Evolutionary conservation across 257 asterid species (phyloP).

Genomic region (Prunella vulgaris): DNA sequence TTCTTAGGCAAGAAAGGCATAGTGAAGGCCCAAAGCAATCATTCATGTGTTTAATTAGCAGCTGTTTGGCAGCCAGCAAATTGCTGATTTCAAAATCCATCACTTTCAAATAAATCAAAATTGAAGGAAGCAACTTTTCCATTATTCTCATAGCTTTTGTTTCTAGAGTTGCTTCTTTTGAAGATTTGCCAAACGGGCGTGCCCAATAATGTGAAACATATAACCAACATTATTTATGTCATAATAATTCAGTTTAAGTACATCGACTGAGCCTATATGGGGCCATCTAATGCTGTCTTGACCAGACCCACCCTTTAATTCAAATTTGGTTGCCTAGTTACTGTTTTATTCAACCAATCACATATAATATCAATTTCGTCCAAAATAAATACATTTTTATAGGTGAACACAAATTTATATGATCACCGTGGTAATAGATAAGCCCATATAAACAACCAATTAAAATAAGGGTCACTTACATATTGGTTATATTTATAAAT

Average conservation of each 20-base stretch:
- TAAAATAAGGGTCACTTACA: no score
- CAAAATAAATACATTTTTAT: no score
- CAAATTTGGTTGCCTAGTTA: conserved; percentile 29
- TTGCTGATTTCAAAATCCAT: conserved; percentile 26
- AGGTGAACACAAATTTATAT: no score
- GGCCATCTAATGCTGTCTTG: conserved; percentile 44
- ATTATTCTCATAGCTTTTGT: conserved; percentile 21
- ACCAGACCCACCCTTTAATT: conserved; percentile 50
- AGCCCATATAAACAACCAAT: no score
- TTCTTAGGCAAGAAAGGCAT: conserved; percentile 47
- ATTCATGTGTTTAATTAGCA: background rate
- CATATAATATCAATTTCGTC: no score
- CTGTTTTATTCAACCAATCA: background rate
- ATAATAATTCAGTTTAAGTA: conserved; percentile 18
- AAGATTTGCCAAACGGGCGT: conserved; percentile 36
- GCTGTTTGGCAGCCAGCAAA: conserved; percentile 23
- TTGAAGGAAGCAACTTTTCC: conserved; percentile 21
- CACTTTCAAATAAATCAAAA: conserved; percentile 20
- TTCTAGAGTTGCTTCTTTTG: conserved; percentile 21
- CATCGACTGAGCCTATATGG: conserved; percentile 27
- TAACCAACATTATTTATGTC: conserved; percentile 2
- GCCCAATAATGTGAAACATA: conserved; percentile 33
- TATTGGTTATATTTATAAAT: no score
- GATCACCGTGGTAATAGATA: no score
- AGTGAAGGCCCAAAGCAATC: conserved; percentile 43